These are phyloP conservation scores for Marchantia polymorpha DNA, from an alignment of 225 moss, liverwort and hornwort species.

Conservation along the genomic window DNA sequence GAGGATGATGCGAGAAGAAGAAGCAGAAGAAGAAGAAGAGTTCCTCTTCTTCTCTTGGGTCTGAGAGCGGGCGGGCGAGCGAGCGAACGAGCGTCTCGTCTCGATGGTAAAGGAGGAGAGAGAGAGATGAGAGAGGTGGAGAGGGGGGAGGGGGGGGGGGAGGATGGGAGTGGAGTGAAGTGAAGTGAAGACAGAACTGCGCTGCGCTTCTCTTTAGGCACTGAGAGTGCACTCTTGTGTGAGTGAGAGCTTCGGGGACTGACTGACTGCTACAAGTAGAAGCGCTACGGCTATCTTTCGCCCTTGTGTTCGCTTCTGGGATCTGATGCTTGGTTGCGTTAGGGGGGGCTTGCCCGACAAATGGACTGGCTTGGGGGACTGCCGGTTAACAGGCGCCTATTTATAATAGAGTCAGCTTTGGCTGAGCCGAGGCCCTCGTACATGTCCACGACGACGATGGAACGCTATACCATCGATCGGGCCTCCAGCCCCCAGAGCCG, in stretches of 20 bases:
- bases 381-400: slow-evolving; percentile 10
- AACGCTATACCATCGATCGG: background rate
- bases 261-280: background rate
- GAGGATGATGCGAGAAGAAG: background rate
- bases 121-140: background rate
- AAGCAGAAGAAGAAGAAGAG: background rate
- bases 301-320: background rate
- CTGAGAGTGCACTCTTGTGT: background rate
- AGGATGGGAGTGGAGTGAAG: background rate
- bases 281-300: background rate
- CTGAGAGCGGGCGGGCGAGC: background rate
- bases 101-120: background rate
- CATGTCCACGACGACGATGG: slow-evolving; percentile 7
- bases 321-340: background rate
- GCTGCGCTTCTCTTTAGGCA: background rate
- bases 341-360: background rate
- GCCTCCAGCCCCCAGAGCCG: too few relatives aligned
- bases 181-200: background rate
- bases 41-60: background rate
- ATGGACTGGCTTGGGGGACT: slow-evolving; percentile 11
- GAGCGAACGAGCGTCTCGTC: background rate
- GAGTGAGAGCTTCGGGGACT: background rate
- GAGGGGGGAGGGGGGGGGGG: background rate
- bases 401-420: slow-evolving; percentile 3
- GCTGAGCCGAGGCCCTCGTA: background rate